Evolutionary conservation across 768 basidiomycete species (phyloP), one percentile per base, ranked within the genome.

Genomic region (Boletus patriciae): DNA sequence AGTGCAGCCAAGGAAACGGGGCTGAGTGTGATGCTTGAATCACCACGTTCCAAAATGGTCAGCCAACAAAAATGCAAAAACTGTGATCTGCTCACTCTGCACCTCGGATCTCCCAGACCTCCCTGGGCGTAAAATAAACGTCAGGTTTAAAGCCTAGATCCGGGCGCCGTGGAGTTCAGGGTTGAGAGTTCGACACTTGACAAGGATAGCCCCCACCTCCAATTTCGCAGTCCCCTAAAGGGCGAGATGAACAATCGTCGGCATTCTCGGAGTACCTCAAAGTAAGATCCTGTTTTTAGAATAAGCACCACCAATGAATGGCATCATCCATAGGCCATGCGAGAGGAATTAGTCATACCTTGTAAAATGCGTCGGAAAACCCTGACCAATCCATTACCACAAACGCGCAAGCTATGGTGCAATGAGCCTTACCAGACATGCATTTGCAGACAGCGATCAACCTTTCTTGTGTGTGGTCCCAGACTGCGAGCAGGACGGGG

Each of bases 41-140:
- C 38, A 19, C 36, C 49, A 29, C 16, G 11, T 36, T 41, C 21
- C 48, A 57, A 31, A 13, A 57, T 37, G 19, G 48, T 62, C 49
- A 57, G 63, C 63, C 50, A 37, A 36, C 48, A 18, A 45, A 21
- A 36, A 38, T 13, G 16, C 16, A 47, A 52, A 41, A 13, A 27
- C 4, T 56, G 41, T 11, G 37, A 57, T 47, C 29, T 49, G 68
- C 78, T 69, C 60, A 83, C 87, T 89, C 85, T 57, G 88, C 87
- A 38, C 87, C 86, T 27, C 84, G 81, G 55, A 96, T 89, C 74
- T 97, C 94, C 94, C 94, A 97, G 16, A 94, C 90, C 67, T 90
- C 84, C 54, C 75, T 74, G 19, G 89, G 88, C 60, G 78, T 80
- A 66, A 90, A 88, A 68, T 85, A 90, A 37, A 88, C 80, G 53